Conservation (phyloP, 768 basidiomycete species). For the Rhizopogon roseolus region DNA sequence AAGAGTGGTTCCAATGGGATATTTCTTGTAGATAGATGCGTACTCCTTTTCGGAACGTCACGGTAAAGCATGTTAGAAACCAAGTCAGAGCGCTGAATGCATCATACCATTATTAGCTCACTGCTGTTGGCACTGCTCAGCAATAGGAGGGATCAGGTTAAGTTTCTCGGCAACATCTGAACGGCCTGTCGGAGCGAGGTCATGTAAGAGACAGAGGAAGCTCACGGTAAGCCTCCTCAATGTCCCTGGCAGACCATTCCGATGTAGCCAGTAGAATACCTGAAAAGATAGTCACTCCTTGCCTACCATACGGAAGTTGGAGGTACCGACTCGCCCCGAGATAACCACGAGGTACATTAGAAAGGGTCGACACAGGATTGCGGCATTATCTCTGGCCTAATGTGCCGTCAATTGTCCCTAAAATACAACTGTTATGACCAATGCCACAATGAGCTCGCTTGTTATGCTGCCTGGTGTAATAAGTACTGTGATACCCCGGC, state of each 20-base stretch:
- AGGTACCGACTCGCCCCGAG: too few relatives aligned
- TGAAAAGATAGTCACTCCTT: too few relatives aligned
- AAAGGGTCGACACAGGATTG: too few relatives aligned
- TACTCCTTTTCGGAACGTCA: conserved; percentile 54
- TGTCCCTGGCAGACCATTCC: conserved; percentile 52
- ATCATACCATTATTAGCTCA: conserved; percentile 10
- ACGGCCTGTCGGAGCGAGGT: neutral
- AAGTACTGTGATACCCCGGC: too few relatives aligned
- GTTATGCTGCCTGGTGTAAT: too few relatives aligned
- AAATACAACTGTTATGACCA: too few relatives aligned
- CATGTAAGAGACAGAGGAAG: neutral
- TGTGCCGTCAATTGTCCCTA: too few relatives aligned
- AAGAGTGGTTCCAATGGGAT: conserved; percentile 44
- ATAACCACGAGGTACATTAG: too few relatives aligned
- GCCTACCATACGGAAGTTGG: too few relatives aligned
- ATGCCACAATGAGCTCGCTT: too few relatives aligned
- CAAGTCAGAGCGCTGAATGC: neutral
- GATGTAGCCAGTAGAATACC: conserved; percentile 45
- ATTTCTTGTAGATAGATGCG: conserved; percentile 39
- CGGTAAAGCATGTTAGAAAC: conserved; percentile 43
- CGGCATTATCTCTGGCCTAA: too few relatives aligned
- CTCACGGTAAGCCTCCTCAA: conserved; percentile 39
- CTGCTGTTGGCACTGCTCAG: conserved; percentile 50
- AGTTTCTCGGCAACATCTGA: conserved; percentile 46
- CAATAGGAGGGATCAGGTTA: conserved; percentile 43